Evolutionary conservation across 352 stramenopile genomes (phyloP), one percentile per base, ranked within the genome.

Genomic region (Hyphochytrium catenoides): DNA sequence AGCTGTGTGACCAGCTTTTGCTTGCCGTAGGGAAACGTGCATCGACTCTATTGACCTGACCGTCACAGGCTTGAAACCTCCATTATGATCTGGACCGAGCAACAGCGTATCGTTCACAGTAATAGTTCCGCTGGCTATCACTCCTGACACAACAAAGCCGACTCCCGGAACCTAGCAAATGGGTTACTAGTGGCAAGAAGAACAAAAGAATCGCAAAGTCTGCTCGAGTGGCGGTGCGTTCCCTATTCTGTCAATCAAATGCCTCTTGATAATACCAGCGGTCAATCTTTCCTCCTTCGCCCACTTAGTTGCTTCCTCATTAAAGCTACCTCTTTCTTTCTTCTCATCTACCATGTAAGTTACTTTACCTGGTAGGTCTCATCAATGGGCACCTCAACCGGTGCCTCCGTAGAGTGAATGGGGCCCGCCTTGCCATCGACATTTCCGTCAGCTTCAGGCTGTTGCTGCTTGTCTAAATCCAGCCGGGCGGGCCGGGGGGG

Each of bases 61-160:
- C 1, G 60, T 57, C 4, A 81, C 59, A 30, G 71, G 78, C 56
- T 78, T 57, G 51, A 91, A 94, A 17, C 61, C 41, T 2, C 79
- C 81, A 29, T 67, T 69, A 46, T 69, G 73, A 55, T 93, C 77
- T 3, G 81, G 81, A 5, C 81, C 81, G 24, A 93, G 59, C 29
- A 83, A 66, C 4, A 94, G 53, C 12, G 52, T 55, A 31, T 91
- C 66, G 43, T 87, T 87, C 20, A 81, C 46, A 36, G 66, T 68
- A 21, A 94, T 69, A 23, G 62, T 59, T 9, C 86, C 86, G 4
- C 69, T 85, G 45, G 92, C 74, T 6, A 96, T 64, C 41, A 89
- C 93, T 7, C 81, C 82, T 0, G 75, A 79, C 9, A 94, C 62
- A 18, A 96, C 90, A 22, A 88, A 77, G 4, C 86, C 84, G 1